Evolutionary conservation across 2,329 filamentous ascomycete species (phyloP).

Genomic region (Claviceps sp.): DNA sequence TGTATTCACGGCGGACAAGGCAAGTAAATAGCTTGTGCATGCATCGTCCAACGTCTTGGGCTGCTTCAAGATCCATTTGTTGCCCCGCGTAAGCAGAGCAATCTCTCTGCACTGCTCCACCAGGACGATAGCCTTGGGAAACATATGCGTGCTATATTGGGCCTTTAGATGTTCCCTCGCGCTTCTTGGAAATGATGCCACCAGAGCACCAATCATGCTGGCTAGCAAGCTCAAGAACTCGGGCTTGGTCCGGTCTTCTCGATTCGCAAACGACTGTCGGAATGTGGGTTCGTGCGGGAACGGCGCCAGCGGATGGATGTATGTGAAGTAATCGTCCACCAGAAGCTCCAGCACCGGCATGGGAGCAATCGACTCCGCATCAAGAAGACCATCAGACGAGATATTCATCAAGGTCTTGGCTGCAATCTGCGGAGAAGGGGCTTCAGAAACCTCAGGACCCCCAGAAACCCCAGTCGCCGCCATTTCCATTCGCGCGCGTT

Average conservation of each 20-base stretch:
- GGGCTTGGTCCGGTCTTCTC: conserved; percentile 52
- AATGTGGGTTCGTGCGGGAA: conserved; percentile 73
- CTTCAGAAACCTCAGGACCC: conserved; percentile 10
- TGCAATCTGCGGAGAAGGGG: conserved; percentile 31
- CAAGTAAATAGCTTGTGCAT: conserved; percentile 65
- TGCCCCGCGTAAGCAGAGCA: conserved; percentile 52
- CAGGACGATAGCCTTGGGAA: conserved; percentile 55
- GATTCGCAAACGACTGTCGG: conserved; percentile 50
- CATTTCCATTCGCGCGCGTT: conserved; percentile 28
- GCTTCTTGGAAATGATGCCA: conserved; percentile 62
- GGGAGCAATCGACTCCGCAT: conserved; percentile 59
- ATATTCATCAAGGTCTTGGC: conserved; percentile 36
- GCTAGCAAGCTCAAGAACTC: conserved; percentile 58
- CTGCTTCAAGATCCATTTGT: conserved; percentile 33
- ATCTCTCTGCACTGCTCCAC: conserved; percentile 59
- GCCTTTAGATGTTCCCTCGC: conserved; percentile 55
- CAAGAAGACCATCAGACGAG: conserved; percentile 27
- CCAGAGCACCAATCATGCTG: conserved; percentile 61
- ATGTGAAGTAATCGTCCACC: conserved; percentile 73
- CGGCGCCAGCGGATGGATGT: conserved; percentile 63
- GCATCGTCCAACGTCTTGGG: conserved; percentile 40
- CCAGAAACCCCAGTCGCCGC: conserved; percentile 8
- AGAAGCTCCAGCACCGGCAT: conserved; percentile 53
- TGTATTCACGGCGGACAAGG: conserved; percentile 51
- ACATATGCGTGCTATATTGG: conserved; percentile 49